A percentile compares a stretch with the other conserved stretches of the same genome.
These are phyloP conservation scores for Lipomyces starkeyi DNA, from an alignment of 805 yeast genomes.

Conservation along the genomic window DNA sequence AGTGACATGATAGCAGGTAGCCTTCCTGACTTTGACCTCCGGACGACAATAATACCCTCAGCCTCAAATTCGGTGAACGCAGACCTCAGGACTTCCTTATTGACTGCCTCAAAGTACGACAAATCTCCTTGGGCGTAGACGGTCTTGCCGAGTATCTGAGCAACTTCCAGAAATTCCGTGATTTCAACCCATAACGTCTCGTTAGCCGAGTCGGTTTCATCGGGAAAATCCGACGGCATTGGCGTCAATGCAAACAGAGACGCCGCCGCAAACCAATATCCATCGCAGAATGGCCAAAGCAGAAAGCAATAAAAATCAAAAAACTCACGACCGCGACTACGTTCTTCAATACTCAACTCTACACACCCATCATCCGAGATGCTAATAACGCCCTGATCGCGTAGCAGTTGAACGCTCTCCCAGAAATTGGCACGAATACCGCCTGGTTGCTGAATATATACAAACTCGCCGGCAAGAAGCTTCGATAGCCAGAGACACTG, in stretches of 20 bases:
- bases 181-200: constrained; percentile 45
- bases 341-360: constrained; percentile 37
- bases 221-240: constrained; percentile 28
- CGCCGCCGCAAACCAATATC: constrained; percentile 51
- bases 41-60: constrained; percentile 45
- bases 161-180: constrained; percentile 44
- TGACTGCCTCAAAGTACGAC: constrained; percentile 51
- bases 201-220: constrained; percentile 2
- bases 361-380: constrained; percentile 37
- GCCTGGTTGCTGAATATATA: constrained; percentile 45
- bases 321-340: constrained; percentile 42
- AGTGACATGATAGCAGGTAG: constrained; percentile 37
- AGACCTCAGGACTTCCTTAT: constrained; percentile 49
- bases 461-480: constrained; percentile 50
- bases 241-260: constrained; percentile 48
- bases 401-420: constrained; percentile 43
- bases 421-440: constrained; percentile 47
- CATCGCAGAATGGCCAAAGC: constrained; percentile 54
- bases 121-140: constrained; percentile 52
- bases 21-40: constrained; percentile 36
- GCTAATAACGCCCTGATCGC: constrained; percentile 44
- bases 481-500: constrained; percentile 47
- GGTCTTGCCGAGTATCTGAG: constrained; percentile 51
- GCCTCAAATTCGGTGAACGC: constrained; percentile 47
- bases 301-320: constrained; percentile 52